These are phyloP conservation scores for Metschnikowia matae DNA, from an alignment of 805 yeast genomes.

Conservation along the genomic window DNA sequence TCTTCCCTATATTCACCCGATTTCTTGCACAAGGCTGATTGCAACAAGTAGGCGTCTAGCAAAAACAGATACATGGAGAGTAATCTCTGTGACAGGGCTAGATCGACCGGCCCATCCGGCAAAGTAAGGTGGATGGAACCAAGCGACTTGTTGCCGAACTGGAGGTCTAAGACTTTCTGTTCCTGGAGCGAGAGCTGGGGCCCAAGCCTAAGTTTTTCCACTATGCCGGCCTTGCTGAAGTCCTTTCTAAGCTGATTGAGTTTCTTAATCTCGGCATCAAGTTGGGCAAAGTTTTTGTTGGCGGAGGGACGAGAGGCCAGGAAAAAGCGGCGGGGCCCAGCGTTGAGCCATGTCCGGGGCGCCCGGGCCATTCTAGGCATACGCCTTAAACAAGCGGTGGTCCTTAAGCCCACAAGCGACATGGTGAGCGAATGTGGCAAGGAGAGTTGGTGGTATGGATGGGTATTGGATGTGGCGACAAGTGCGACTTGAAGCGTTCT, in stretches of 20 bases:
- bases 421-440: neutral
- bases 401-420: constrained; percentile 4
- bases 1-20: neutral
- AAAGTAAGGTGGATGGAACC: neutral
- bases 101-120: constrained; percentile 18
- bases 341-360: neutral
- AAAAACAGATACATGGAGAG: constrained; percentile 18
- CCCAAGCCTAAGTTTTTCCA: constrained; percentile 23
- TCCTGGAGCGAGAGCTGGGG: constrained; percentile 16
- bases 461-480: neutral
- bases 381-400: constrained; percentile 1
- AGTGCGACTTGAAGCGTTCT: neutral
- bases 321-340: neutral
- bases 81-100: constrained; percentile 15
- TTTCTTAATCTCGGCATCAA: constrained; percentile 1
- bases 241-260: constrained; percentile 18
- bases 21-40: constrained; percentile 15
- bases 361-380: neutral
- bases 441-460: neutral
- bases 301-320: neutral
- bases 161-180: constrained; percentile 3
- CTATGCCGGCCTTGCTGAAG: constrained; percentile 21
- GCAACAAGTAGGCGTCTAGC: constrained; percentile 24
- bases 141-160: neutral
- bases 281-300: constrained; percentile 1